A percentile compares a stretch with the other conserved stretches of the same genome.
These are phyloP conservation scores for Fusarium liriodendri DNA, from an alignment of 2,329 filamentous ascomycete species.

Conservation along the genomic window DNA sequence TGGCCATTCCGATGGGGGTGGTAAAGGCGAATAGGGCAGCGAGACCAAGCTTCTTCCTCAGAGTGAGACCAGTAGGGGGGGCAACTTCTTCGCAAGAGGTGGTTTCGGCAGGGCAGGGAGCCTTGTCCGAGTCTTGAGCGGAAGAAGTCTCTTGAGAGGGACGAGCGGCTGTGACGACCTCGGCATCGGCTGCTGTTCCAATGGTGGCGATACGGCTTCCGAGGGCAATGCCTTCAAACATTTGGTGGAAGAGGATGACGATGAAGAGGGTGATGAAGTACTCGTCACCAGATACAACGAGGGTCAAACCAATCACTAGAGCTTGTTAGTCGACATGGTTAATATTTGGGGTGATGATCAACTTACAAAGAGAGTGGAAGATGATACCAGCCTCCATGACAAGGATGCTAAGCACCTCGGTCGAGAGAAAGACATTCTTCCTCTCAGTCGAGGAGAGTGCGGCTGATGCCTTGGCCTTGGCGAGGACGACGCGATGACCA, in stretches of 20 bases:
- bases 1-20: slow-evolving; percentile 83
- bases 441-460: slow-evolving; percentile 41
- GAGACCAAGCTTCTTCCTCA: slow-evolving; percentile 69
- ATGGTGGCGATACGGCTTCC: slow-evolving; percentile 76
- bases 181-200: slow-evolving; percentile 44
- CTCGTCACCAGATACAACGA: slow-evolving; percentile 68
- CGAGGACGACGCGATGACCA: slow-evolving; percentile 67
- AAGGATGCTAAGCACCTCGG: slow-evolving; percentile 69
- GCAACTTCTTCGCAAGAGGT: slow-evolving; percentile 23
- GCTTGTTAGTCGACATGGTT: not conserved
- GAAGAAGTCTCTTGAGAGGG: slow-evolving; percentile 25
- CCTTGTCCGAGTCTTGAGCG: slow-evolving; percentile 44
- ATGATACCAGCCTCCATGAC: slow-evolving; percentile 80
- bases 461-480: slow-evolving; percentile 46
- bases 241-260: slow-evolving; percentile 82
- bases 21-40: slow-evolving; percentile 74
- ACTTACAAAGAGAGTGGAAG: slow-evolving; percentile 77
- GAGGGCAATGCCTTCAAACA: slow-evolving; percentile 81
- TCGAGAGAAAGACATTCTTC: slow-evolving; percentile 44
- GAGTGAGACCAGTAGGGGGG: slow-evolving; percentile 44
- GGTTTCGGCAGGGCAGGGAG: slow-evolving; percentile 37
- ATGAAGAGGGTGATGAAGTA: slow-evolving; percentile 69
- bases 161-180: slow-evolving; percentile 38
- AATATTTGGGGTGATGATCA: not conserved
- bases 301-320: slow-evolving; percentile 71